Conservation (phyloP, 352 stramenopile genomes). For the Phytophthora syringae region DNA sequence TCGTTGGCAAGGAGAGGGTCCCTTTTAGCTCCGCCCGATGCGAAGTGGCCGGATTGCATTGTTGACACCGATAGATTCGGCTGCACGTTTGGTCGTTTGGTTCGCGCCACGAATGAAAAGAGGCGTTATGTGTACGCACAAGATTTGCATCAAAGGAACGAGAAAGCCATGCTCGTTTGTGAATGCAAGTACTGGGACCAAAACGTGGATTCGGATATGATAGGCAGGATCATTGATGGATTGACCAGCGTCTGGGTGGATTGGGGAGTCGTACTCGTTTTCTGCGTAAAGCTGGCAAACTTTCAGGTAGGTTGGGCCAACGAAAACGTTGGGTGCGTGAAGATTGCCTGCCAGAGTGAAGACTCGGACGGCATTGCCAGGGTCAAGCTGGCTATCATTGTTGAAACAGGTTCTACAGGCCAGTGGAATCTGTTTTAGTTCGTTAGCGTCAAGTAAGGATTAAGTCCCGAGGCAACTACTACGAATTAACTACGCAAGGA, state of each 20-base stretch:
- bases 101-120: neutral
- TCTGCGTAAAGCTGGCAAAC: neutral
- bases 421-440: neutral
- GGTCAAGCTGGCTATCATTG: conserved; percentile 11
- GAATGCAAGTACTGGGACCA: conserved; percentile 17
- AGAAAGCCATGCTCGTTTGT: neutral
- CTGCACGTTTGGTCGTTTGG: conserved; percentile 22
- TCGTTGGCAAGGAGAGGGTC: neutral
- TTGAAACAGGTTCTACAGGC: conserved; percentile 1
- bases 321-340: conserved; percentile 5
- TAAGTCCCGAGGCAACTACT: too few species aligned
- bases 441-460: too few species aligned
- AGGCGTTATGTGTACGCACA: conserved; percentile 3
- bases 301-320: neutral
- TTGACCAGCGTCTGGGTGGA: neutral
- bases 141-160: neutral
- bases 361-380: neutral
- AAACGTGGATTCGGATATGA: neutral
- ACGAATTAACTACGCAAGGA: too few species aligned
- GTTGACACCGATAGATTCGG: neutral
- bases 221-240: conserved; percentile 4
- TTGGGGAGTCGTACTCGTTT: conserved; percentile 8
- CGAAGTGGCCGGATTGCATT: conserved; percentile 14
- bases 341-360: neutral
- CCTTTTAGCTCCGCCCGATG: conserved; percentile 16